These are phyloP conservation scores for Aspergillus avenaceus DNA, from an alignment of 495 filamentous ascomycete species.

Conservation along the genomic window DNA sequence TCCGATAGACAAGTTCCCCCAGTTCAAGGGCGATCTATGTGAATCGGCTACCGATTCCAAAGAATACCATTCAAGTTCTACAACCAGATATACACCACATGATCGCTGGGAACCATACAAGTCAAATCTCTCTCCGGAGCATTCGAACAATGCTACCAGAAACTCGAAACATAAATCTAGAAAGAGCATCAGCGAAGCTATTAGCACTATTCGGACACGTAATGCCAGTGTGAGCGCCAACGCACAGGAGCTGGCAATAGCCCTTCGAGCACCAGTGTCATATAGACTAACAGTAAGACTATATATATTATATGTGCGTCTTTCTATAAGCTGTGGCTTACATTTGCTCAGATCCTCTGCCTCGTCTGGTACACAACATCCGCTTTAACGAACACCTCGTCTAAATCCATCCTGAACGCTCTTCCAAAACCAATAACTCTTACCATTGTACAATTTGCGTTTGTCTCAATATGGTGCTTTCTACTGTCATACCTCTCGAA, in stretches of 20 bases:
- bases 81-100: slow-evolving; percentile 29
- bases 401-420: slow-evolving; percentile 92
- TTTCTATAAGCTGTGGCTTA: slow-evolving; percentile 11
- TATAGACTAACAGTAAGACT: slow-evolving; percentile 80
- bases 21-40: slow-evolving; percentile 34
- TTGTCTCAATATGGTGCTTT: slow-evolving; percentile 87
- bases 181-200: slow-evolving; percentile 82
- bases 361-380: slow-evolving; percentile 91
- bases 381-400: slow-evolving; percentile 93
- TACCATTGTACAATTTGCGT: slow-evolving; percentile 91
- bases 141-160: slow-evolving; percentile 39
- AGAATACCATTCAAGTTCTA: slow-evolving; percentile 21
- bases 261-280: slow-evolving; percentile 85
- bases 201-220: slow-evolving; percentile 71
- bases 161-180: slow-evolving; percentile 62
- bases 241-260: slow-evolving; percentile 88
- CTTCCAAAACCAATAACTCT: slow-evolving; percentile 90
- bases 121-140: slow-evolving; percentile 26
- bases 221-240: slow-evolving; percentile 83
- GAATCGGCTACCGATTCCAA: slow-evolving; percentile 24
- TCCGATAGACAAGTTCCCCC: slow-evolving; percentile 41
- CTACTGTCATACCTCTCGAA: slow-evolving; percentile 68
- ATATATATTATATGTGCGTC: background rate
- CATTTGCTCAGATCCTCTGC: slow-evolving; percentile 61
- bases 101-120: slow-evolving; percentile 39